Evolutionary conservation across 78 protist species (phyloP).

Genomic region (Dictyostelium firmibasis): DNA sequence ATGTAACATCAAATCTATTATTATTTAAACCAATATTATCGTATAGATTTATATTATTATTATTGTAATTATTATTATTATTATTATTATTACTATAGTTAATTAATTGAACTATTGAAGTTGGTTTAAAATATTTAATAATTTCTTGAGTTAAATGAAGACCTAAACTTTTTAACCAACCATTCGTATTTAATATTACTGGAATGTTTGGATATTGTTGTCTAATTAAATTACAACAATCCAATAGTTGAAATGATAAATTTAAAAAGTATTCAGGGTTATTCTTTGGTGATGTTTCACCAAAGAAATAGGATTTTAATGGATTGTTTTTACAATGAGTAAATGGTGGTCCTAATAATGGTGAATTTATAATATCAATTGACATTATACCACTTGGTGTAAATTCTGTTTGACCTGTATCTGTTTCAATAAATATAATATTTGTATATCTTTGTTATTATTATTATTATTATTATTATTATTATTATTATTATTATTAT

Average conservation of each 20-base stretch:
- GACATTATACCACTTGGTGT: slow-evolving; percentile 54
- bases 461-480: not conserved
- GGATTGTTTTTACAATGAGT: slow-evolving; percentile 36
- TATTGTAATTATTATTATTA: not conserved
- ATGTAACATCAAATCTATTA: not conserved
- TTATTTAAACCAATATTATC: not conserved
- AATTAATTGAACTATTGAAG: not conserved
- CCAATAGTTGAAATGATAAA: not conserved
- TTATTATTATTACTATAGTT: not conserved
- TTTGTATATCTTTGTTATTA: not conserved
- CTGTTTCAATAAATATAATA: slow-evolving; percentile 31
- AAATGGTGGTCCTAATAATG: slow-evolving; percentile 69
- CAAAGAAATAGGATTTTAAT: slow-evolving; percentile 32
- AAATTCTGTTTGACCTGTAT: slow-evolving; percentile 74
- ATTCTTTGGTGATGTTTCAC: slow-evolving; percentile 30
- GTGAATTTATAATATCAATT: slow-evolving; percentile 32
- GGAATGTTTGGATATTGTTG: slow-evolving; percentile 29
- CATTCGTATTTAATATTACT: slow-evolving; percentile 37
- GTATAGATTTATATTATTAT: not conserved
- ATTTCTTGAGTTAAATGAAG: not conserved
- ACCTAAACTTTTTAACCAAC: slow-evolving; percentile 61
- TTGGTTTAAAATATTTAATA: slow-evolving; percentile 25
- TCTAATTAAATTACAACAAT: not conserved
- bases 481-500: too few species aligned
- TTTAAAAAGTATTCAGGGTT: slow-evolving; percentile 60